A percentile compares a stretch with the other conserved stretches of the same genome.
Evolutionary conservation across 2,329 filamentous ascomycete genomes (phyloP).

Genomic region (Xylaria multiplex): DNA sequence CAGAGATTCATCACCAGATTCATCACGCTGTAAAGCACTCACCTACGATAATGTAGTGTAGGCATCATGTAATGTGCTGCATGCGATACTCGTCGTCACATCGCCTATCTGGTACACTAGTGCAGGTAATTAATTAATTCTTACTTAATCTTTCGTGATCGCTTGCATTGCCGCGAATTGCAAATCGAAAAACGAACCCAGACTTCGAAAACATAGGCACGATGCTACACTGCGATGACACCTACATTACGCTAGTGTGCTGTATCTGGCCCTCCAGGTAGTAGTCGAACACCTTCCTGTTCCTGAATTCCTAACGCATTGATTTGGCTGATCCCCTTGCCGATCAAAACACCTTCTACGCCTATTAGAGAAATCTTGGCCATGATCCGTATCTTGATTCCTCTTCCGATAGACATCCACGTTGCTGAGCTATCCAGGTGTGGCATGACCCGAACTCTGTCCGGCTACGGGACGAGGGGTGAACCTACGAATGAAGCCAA

Average conservation of each 20-base stretch:
- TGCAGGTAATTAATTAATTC: no score
- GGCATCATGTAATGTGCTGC: no score
- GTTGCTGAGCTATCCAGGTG: neutral
- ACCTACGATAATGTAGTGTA: no score
- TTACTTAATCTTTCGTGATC: no score
- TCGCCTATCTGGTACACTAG: no score
- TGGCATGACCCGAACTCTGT: neutral
- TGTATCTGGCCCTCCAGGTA: no score
- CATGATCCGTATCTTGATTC: constrained; percentile 28
- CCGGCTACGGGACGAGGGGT: neutral
- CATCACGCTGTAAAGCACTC: neutral
- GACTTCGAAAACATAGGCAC: no score
- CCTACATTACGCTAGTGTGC: no score
- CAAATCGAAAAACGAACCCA: no score
- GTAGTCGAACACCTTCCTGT: constrained; percentile 13
- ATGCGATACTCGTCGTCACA: no score
- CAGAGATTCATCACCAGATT: neutral
- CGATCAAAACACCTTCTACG: constrained; percentile 26
- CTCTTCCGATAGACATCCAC: neutral
- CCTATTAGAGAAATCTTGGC: constrained; percentile 19
- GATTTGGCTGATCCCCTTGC: constrained; percentile 13
- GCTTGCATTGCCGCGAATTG: no score
- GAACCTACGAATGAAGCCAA: neutral
- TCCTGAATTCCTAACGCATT: constrained; percentile 14
- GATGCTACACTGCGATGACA: no score